Evolutionary conservation across 169 alveolate species (phyloP), one percentile per base, ranked within the genome.

Genomic region (Cryptosporidium sp.): DNA sequence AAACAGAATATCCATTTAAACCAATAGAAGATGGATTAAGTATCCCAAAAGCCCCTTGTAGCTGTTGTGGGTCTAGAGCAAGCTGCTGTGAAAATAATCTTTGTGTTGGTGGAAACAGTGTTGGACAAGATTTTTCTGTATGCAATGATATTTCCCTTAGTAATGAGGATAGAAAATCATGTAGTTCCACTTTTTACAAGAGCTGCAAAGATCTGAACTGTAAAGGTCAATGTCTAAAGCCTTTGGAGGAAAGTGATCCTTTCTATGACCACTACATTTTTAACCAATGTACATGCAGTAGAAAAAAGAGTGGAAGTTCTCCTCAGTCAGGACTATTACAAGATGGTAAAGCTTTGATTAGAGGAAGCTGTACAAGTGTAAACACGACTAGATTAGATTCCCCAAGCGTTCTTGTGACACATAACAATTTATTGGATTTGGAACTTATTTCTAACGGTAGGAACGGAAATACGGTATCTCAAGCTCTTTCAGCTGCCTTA

Each of bases 81-180:
- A 62, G 61, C 7, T 80, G 89, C 41, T 80, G 89, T 14, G 89
- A 80, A 80, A 80, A 80, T n/a, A 80, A 80, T 26, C 67, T 80
- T 29, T 80, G 89, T 80, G 89, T 80, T 1, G 89, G 89, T 41
- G 89, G 89, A 21, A 80, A 80, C 26, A 80, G 89, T 80, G 37
- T 62, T 59, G 89, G 80, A 62, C 89, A 80, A 33, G 89, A 80
- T 50, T 80, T 62, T 21, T 61, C 74, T 2, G 68, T 62, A n/a
- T 80, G 89, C 23, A 62, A 62, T n/a, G 75, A 80, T 41, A 31
- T 80, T n/a, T 62, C 73, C 16, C 1, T 21, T 4, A 50, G 23
- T 3, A 65, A 80, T 21, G 37, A 39, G 4, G 18, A 52, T 23
- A 61, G 71, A 33, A 80, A 45, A 39, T 41, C 74, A 4, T 80